Base-by-base conservation (phyloP, 176 grass and related monocot species). In the Echinochloa phyllopogon region DNA sequence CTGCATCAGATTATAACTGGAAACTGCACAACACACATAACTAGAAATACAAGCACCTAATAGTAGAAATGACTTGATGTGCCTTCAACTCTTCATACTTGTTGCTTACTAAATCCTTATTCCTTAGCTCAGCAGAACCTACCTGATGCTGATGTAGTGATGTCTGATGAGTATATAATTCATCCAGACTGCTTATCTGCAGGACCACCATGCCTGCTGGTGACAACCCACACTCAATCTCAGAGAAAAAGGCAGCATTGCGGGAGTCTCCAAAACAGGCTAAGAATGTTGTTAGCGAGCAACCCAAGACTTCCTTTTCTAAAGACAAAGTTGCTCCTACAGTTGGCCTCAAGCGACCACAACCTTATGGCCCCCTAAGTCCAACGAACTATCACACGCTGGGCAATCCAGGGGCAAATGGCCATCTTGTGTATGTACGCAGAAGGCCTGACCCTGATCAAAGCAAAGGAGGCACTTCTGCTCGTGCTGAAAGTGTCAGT, bases 381-480 rank as follows among this genome's bases (percentile, higher is more conserved):
- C 83, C 87, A 59, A 86, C 82, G 18, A 88, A 64, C 75, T 76
- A 78, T 74, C 88, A 89, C 23, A 48, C 7, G 1, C 63, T 68
- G 76, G 40, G 78, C 48, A 91, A 86, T 88, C 70, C 84, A 66
- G 84, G 87, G 37, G 23, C 65, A 71, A 90, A 89, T 75, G 91
- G 90, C 11, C 91, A 93, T 91, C 77, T 94, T 48, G 94, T 96
- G 6, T 98, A 95, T 83, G 93, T 94, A 50, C 86, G 96, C 12
- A 98, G 96, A 81, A 95, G 83, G 81, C 67, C 89, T 85, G 96
- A 98, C 75, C 85, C 75, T 18, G 93, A 94, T 69, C 96, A 96
- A 65, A 90, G 77, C 51, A 98, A 98, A 89, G 73, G 84, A 44
- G 72, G 66, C 18, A 45, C 80, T 82, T 77, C 74, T 73, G 8